phyloP scores from a whole-genome alignment of 2,329 filamentous ascomycete genomes.

The Ceratocystis harringtonii region DNA sequence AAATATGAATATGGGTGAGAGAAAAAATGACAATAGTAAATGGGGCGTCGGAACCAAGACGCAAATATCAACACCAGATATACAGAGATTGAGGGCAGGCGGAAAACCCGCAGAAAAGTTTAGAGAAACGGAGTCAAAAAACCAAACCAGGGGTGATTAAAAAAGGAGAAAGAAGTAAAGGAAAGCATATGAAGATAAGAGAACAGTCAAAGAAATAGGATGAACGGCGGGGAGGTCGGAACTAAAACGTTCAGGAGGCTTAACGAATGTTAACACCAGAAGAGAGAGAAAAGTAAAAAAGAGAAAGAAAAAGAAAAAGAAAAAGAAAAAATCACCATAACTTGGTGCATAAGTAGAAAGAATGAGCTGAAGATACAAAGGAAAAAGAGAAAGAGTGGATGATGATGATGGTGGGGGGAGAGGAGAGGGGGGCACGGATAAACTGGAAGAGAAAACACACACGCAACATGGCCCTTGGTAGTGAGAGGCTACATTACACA shows the following conservation, averaged over 20 bases:
- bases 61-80: conserved; percentile 3
- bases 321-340: not conserved
- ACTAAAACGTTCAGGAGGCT: not conserved
- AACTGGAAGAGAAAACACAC: not conserved
- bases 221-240: not conserved
- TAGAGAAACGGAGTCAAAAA: not conserved
- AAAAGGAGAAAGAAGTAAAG: not conserved
- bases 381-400: conserved; percentile 2
- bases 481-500: not conserved
- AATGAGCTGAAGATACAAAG: not conserved
- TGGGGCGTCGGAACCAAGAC: not conserved
- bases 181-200: not conserved
- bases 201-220: not conserved
- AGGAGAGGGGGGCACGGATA: not conserved
- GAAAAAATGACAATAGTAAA: not conserved
- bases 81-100: not conserved
- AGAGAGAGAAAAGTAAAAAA: conserved; percentile 6
- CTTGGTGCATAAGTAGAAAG: not conserved
- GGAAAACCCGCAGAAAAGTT: not conserved
- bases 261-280: too few species aligned
- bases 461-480: not conserved
- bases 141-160: not conserved
- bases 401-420: not conserved
- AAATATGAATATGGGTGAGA: not conserved
- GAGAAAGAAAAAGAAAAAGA: not conserved